Conservation (phyloP, 2,329 filamentous ascomycete genomes). For the Conoideocrella luteorostrata region DNA sequence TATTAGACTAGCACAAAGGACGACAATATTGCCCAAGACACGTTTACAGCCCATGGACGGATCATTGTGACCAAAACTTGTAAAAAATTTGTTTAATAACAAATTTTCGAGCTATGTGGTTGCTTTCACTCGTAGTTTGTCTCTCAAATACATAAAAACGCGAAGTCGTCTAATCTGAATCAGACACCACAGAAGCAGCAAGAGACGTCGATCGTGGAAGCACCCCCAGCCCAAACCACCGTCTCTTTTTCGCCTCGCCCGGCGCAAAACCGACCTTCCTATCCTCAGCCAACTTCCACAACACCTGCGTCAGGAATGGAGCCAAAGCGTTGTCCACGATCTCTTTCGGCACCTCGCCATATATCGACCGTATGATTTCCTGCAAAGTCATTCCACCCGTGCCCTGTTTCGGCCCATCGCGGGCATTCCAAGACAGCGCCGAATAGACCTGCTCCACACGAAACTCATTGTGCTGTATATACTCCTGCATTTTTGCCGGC, state of each 20-base stretch:
- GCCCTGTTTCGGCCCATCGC: background rate
- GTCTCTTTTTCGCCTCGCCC: background rate
- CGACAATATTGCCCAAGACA: too few relatives aligned
- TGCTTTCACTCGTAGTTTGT: too few relatives aligned
- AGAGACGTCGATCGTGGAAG: background rate
- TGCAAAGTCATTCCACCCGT: background rate
- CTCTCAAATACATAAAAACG: too few relatives aligned
- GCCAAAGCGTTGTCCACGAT: background rate
- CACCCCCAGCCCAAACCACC: constrained; percentile 1
- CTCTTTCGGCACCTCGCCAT: background rate
- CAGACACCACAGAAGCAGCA: background rate
- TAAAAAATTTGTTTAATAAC: too few relatives aligned
- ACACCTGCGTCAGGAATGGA: background rate
- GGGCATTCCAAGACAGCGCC: background rate
- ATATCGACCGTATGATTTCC: constrained; percentile 1
- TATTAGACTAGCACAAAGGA: too few relatives aligned
- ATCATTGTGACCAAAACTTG: too few relatives aligned
- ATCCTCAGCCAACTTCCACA: constrained; percentile 2
- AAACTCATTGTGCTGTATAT: background rate
- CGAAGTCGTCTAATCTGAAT: background rate
- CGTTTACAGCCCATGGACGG: background rate
- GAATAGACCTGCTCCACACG: background rate
- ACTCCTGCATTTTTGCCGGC: background rate
- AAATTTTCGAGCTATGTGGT: too few relatives aligned
- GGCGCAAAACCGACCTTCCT: background rate